Evolutionary conservation across 2,329 filamentous ascomycete genomes (phyloP).

Genomic region (Phyllosticta ampelicida): DNA sequence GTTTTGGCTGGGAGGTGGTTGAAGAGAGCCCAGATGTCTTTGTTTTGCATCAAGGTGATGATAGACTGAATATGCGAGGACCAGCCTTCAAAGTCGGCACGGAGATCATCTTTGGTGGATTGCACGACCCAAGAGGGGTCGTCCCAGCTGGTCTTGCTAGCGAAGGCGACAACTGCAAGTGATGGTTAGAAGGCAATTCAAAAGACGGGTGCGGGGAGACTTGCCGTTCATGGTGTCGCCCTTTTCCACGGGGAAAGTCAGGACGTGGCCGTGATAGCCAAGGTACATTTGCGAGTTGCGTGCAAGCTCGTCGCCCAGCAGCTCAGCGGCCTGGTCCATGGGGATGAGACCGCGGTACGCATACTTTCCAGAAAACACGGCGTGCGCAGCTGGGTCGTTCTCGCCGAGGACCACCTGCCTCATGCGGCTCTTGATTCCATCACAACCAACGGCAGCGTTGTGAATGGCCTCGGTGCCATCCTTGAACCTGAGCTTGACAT

Average conservation of each 20-base stretch:
- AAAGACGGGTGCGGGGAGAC: background rate
- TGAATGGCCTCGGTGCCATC: conserved; percentile 37
- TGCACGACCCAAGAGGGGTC: conserved; percentile 30
- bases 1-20: conserved; percentile 34
- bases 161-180: conserved; percentile 35
- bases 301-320: conserved; percentile 40
- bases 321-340: conserved; percentile 42
- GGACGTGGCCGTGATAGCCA: conserved; percentile 45
- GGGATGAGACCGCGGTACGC: conserved; percentile 53
- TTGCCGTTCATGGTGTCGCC: conserved; percentile 45
- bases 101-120: conserved; percentile 32
- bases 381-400: conserved; percentile 33
- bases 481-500: conserved; percentile 27
- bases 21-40: conserved; percentile 39
- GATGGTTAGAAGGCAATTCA: background rate
- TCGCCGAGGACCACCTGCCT: conserved; percentile 43
- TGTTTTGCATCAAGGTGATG: conserved; percentile 37
- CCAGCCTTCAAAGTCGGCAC: conserved; percentile 33
- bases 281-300: conserved; percentile 45
- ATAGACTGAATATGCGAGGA: conserved; percentile 29
- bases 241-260: conserved; percentile 52
- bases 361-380: conserved; percentile 47
- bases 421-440: conserved; percentile 51
- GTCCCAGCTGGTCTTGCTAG: conserved; percentile 34
- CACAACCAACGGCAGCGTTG: conserved; percentile 47